phyloP scores from a whole-genome alignment of 768 basidiomycete species.

The Amanita rubescens region DNA sequence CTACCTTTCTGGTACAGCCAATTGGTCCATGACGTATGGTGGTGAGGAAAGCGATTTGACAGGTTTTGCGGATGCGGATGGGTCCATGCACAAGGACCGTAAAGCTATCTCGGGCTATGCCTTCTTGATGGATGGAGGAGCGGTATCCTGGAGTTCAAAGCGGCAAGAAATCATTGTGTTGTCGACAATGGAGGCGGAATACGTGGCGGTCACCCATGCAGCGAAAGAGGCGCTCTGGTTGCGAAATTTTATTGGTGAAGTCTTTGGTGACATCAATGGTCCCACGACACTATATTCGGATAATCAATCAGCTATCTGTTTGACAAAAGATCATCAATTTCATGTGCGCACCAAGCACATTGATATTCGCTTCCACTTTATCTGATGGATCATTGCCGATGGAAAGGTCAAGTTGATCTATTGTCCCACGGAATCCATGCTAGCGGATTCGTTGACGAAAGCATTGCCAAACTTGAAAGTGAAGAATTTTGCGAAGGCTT shows the following conservation, averaged over 20 bases:
- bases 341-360: too few species aligned
- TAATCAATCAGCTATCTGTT: too few species aligned
- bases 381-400: constrained; percentile 14
- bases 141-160: background rate
- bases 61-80: background rate
- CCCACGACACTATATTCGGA: too few species aligned
- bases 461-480: constrained; percentile 19
- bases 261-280: too few species aligned
- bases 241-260: too few species aligned
- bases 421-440: constrained; percentile 22
- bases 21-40: background rate
- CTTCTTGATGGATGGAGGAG: background rate
- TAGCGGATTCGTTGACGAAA: constrained; percentile 21
- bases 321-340: too few species aligned
- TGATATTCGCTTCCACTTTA: constrained; percentile 16
- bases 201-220: background rate
- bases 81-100: background rate
- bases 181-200: background rate
- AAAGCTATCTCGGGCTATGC: background rate
- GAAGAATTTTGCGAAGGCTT: constrained; percentile 17
- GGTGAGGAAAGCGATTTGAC: background rate
- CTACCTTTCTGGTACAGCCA: background rate
- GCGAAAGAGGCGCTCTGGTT: background rate
- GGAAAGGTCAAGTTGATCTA: constrained; percentile 17
- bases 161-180: background rate